These are phyloP conservation scores for Immersiella caudata DNA, from an alignment of 495 filamentous ascomycete genomes.

Conservation along the genomic window DNA sequence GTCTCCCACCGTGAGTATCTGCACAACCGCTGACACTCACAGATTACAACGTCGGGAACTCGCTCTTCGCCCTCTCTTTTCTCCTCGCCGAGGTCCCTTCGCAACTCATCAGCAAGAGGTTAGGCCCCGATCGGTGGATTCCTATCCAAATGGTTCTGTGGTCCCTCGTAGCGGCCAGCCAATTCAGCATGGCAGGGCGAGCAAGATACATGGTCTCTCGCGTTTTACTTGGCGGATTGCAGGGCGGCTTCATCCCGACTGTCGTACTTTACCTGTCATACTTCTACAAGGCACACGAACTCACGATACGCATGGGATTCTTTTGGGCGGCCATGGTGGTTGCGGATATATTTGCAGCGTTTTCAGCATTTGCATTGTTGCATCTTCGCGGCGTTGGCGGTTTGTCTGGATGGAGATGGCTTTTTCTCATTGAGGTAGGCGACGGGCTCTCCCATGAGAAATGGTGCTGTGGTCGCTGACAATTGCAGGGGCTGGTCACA, in stretches of 20 bases:
- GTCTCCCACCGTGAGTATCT: neutral
- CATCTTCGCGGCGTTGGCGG: slow-evolving; percentile 53
- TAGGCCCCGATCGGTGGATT: slow-evolving; percentile 81
- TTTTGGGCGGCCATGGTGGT: slow-evolving; percentile 58
- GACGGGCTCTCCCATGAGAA: neutral
- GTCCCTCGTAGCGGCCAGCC: slow-evolving; percentile 68
- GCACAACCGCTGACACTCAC: slow-evolving; percentile 13
- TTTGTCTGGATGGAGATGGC: slow-evolving; percentile 61
- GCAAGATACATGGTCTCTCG: slow-evolving; percentile 62
- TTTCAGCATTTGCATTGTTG: slow-evolving; percentile 54
- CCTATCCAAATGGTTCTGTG: slow-evolving; percentile 76
- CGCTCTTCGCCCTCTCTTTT: slow-evolving; percentile 69
- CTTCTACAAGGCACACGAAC: slow-evolving; percentile 56
- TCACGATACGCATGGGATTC: slow-evolving; percentile 48
- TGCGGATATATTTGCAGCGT: slow-evolving; percentile 52
- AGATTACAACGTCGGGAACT: slow-evolving; percentile 73
- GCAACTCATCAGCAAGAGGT: slow-evolving; percentile 69
- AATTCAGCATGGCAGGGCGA: slow-evolving; percentile 62
- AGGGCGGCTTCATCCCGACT: slow-evolving; percentile 66
- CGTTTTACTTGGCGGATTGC: slow-evolving; percentile 66
- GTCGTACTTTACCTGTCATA: slow-evolving; percentile 51
- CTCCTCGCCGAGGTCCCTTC: slow-evolving; percentile 72
- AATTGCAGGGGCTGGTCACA: slow-evolving; percentile 45
- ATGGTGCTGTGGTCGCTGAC: neutral
- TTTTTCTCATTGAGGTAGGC: slow-evolving; percentile 52